Conservation (phyloP, 257 asterid species). For the Perilla frutescens region DNA sequence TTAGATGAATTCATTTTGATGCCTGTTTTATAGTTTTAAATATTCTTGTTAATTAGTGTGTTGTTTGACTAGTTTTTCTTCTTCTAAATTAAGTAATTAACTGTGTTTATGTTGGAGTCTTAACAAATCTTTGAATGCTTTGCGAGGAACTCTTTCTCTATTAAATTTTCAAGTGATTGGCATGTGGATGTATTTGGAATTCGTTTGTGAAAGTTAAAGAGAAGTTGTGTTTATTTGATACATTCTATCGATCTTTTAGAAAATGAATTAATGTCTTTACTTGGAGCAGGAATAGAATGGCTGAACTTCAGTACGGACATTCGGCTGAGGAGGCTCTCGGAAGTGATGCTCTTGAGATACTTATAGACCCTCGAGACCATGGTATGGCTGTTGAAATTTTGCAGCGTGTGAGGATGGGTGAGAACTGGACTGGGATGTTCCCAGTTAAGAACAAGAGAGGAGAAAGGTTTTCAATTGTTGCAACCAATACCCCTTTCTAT, state of each 20-base stretch:
- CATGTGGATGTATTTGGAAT: conserved; percentile 1
- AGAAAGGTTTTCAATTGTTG: conserved; percentile 56
- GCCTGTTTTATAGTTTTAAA: not conserved
- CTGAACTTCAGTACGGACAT: conserved; percentile 78
- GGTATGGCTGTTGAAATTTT: conserved; percentile 56
- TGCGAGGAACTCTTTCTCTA: too few species aligned
- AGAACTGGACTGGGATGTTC: conserved; percentile 86
- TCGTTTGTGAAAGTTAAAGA: not conserved
- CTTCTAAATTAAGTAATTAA: not conserved
- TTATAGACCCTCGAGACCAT: conserved; percentile 54
- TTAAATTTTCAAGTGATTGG: not conserved
- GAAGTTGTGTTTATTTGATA: not conserved
- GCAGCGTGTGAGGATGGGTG: conserved; percentile 59
- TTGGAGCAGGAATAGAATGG: conserved; percentile 75
- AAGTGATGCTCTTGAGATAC: conserved; percentile 55
- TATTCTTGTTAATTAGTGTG: not conserved
- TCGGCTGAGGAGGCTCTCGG: conserved; percentile 78
- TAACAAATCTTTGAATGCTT: not conserved
- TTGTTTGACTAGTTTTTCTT: not conserved
- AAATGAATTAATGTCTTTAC: not conserved
- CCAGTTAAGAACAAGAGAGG: conserved; percentile 76
- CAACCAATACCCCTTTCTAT: conserved; percentile 77
- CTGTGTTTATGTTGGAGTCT: not conserved
- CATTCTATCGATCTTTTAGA: not conserved
- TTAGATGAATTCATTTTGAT: conserved; percentile 20